Percentiles rank a stretch among this genome's conserved stretches.
Evolutionary conservation across 163 green algal genomes (phyloP).

Genomic region (Coccomyxa subellipsoidea): DNA sequence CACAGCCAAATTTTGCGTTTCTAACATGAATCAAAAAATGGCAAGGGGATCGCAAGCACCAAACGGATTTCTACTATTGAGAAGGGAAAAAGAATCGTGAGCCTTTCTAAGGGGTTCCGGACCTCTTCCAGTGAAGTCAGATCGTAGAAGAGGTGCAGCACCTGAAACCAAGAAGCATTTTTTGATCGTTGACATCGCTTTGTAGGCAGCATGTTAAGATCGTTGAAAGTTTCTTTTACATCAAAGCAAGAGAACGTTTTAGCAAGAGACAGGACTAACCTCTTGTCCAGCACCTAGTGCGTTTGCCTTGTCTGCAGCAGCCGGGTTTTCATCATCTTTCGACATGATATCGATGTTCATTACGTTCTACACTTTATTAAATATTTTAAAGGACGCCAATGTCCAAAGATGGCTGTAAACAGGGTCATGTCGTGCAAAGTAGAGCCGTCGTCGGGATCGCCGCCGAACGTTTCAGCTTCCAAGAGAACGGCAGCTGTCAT

Average conservation of each 20-base stretch:
- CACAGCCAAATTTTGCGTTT: neutral
- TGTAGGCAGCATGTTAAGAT: too few species aligned
- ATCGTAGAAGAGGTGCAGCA: conserved; percentile 77
- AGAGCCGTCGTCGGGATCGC: neutral
- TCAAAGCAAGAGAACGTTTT: neutral
- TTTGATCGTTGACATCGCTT: neutral
- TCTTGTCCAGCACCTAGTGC: neutral
- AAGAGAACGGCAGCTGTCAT: neutral
- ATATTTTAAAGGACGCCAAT: too few species aligned
- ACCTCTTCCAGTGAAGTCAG: conserved; percentile 64
- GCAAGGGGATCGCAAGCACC: too few species aligned
- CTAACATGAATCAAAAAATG: neutral
- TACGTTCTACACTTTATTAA: too few species aligned
- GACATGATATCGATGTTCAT: neutral
- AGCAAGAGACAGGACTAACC: neutral
- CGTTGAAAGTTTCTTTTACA: too few species aligned
- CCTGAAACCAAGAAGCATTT: conserved; percentile 32
- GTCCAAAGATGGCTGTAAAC: too few species aligned
- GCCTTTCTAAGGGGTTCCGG: neutral
- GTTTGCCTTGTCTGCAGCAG: neutral
- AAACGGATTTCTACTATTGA: too few species aligned
- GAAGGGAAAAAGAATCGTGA: too few species aligned
- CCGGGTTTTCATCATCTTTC: neutral
- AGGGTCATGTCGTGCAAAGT: too few species aligned
- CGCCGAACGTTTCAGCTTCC: neutral